Base-by-base conservation (phyloP, 306 rosid species). In the Cucumis sativus region DNA sequence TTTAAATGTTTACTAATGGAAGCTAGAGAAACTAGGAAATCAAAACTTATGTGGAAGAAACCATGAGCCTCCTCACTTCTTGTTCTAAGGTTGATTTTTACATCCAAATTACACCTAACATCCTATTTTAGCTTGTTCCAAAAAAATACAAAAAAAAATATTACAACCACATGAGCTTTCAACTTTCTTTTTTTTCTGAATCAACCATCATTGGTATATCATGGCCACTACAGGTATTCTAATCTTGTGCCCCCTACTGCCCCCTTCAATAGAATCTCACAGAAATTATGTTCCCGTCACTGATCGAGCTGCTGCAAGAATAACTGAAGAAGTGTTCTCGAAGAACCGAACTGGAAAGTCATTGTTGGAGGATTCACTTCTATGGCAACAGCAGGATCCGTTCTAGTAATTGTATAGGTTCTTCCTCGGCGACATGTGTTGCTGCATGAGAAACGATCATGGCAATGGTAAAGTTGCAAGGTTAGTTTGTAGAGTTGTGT, bases 241-340 rank as follows among this genome's bases (percentile, higher is more conserved):
- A 78, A 94, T 92, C 88, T 90, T 86, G 89, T 94, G 98, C 51
- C 97, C 97, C 84, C 95, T 79, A 86, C 87, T 91, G 17, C 97
- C 97, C 84, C 25, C 25, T 94, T 90, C 93, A 94, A 74, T 58
- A 90, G 25, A 76, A 91, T 84, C 87, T 94, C 91, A 4, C 97
- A 95, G 30, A 91, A 91, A 81, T 91, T 41, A 41, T 94, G 79
- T 20, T 82, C 95, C 91, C 0, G 90, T 88, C 76, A 91, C 80
- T 1, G 95, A 88, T 6, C 97, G 88, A 76, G 80, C 88, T 0
- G 80, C 88, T 0, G 98, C 88, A 20, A 91, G 89, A 16, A 89
- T 88, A 58, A 89, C 88, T 0, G 91, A 59, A 77, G 91, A 59
- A 77, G 84, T 86, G 52, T 2, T 2, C 88, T 84, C 0, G 93